Evolutionary conservation across 306 rosid genomes (phyloP).

Genomic region (Carpinus viminea): DNA sequence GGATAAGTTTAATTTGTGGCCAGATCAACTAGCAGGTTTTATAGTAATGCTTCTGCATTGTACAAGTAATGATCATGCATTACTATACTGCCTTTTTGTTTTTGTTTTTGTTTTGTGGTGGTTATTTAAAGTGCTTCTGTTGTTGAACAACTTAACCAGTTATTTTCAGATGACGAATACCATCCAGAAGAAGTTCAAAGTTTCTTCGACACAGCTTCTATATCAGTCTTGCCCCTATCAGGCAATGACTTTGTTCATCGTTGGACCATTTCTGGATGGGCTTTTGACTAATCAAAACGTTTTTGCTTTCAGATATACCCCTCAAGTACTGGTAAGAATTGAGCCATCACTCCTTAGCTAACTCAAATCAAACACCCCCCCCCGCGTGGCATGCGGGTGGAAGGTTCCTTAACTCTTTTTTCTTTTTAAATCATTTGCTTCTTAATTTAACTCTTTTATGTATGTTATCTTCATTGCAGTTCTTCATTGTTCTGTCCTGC

Average conservation of each 20-base stretch:
- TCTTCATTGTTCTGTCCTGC: slow-evolving; percentile 75
- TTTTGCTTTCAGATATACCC: slow-evolving; percentile 76
- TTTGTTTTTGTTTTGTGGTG: not conserved
- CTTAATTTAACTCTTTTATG: not conserved
- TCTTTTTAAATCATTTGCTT: slow-evolving; percentile 1
- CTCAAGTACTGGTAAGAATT: slow-evolving; percentile 77
- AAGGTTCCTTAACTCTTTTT: not conserved
- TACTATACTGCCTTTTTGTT: not conserved
- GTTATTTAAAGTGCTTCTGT: not conserved
- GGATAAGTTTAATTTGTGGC: not conserved
- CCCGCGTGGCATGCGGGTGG: not conserved
- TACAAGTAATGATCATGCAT: not conserved
- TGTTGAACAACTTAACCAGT: slow-evolving; percentile 57
- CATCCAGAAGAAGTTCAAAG: slow-evolving; percentile 88
- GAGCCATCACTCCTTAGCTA: too few species aligned
- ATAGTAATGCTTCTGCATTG: not conserved
- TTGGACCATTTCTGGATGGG: slow-evolving; percentile 85
- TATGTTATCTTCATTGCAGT: slow-evolving; percentile 41
- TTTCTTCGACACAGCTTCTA: slow-evolving; percentile 89
- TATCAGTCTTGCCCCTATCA: slow-evolving; percentile 97
- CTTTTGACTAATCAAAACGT: slow-evolving; percentile 71
- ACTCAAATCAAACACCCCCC: too few species aligned
- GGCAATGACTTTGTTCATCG: slow-evolving; percentile 65
- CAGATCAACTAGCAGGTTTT: not conserved
- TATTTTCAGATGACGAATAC: slow-evolving; percentile 84